A percentile compares a stretch with the other conserved stretches of the same genome.
These are phyloP conservation scores for Kockiozyma suomiensis DNA, from an alignment of 805 yeast genomes.

Conservation along the genomic window DNA sequence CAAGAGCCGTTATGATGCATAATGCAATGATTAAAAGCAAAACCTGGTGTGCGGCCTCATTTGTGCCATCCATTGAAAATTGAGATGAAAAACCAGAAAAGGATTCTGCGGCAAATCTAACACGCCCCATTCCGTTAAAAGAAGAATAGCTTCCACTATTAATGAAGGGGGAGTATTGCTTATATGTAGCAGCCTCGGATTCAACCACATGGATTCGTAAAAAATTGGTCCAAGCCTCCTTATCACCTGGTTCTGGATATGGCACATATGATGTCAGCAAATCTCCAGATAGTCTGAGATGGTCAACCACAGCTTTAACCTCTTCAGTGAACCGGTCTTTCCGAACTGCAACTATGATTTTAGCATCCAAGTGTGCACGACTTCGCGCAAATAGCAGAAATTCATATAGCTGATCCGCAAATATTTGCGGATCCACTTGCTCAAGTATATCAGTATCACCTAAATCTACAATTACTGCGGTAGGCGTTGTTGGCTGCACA, in stretches of 20 bases:
- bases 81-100: background rate
- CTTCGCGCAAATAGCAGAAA: slow-evolving; percentile 13
- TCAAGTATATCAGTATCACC: slow-evolving; percentile 22
- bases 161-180: slow-evolving; percentile 1
- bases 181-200: background rate
- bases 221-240: background rate
- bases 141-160: slow-evolving; percentile 1
- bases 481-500: slow-evolving; percentile 20
- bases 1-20: slow-evolving; percentile 1
- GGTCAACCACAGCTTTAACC: slow-evolving; percentile 18
- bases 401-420: slow-evolving; percentile 21
- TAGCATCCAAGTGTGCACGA: slow-evolving; percentile 22
- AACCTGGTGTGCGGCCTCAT: slow-evolving; percentile 6
- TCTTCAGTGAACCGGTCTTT: slow-evolving; percentile 15
- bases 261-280: background rate
- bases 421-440: slow-evolving; percentile 4
- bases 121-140: background rate
- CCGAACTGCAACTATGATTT: slow-evolving; percentile 20
- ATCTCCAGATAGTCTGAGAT: slow-evolving; percentile 13
- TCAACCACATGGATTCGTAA: background rate
- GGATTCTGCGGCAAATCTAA: background rate
- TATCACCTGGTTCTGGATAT: slow-evolving; percentile 2
- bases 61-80: background rate
- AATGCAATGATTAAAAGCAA: background rate
- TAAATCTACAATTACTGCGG: slow-evolving; percentile 25